Base-by-base conservation (phyloP, 148 eudicot species). In the Tetragonia tetragonoides region DNA sequence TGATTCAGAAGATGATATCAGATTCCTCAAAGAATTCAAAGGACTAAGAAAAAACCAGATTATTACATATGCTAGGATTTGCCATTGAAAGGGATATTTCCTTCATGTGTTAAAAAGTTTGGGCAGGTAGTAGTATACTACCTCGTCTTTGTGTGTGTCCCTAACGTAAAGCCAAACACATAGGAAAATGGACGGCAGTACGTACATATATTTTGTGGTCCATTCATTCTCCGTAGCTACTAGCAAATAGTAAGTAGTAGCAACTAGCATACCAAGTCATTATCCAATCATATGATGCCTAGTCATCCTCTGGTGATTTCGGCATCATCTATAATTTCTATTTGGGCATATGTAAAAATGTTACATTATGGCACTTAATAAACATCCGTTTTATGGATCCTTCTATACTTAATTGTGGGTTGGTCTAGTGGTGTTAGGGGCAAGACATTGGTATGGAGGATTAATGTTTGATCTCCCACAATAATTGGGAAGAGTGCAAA, bases 1-100 rank as follows among this genome's bases (percentile, higher is more conserved):
- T 91, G 85, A 93, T 92, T 40, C 89, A 87, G 77, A 90, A 86
- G 86, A 86, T 92, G 83, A 87, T 92, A 39, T 46, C 81, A 1
- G 87, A 86, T 71, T 82, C 86, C 46, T 76, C 92, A 4, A 85
- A 90, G 73, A 82, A 87, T 75, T 56, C 92, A 14, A 75, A 88
- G 23, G 85, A 88, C 73, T 82, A 80, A n/a, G n/a, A n/a, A n/a
- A n/a, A 78, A 14, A 9, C 47, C 6, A 5, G 9, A 9, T 44
- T 0, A 5, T 44, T 10, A 49, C 14, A 49, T 49, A 7, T 49
- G 14, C 53, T 72, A 64, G 66, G 76, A 72, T 63, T 61, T 54
- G 15, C 20, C 2, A 0, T 81, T 77, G 84, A 77, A 66, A 77
- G 73, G 74, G 84, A 77, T 65, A 21, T 47, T 41, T 65, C 73